A percentile compares a stretch with the other conserved stretches of the same genome.
phyloP scores from a whole-genome alignment of 1,284 basidiomycete species.

The Cutaneotrichosporon mucoides region DNA sequence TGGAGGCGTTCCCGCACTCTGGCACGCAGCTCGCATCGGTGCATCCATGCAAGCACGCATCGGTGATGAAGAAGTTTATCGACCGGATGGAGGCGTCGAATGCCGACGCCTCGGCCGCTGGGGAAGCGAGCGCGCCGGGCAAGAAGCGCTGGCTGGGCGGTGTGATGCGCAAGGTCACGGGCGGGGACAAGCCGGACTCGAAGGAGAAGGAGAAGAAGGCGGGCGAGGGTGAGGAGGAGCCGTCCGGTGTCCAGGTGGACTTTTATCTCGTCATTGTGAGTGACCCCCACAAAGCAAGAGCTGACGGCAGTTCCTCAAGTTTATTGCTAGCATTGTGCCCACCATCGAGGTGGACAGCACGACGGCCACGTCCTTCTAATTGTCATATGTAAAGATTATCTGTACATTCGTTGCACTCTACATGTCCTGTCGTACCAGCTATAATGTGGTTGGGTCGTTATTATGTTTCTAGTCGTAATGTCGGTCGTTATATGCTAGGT shows the following conservation, averaged over 20 bases:
- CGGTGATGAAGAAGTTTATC: slow-evolving; percentile 99
- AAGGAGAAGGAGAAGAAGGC: slow-evolving; percentile 55
- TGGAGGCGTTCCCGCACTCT: slow-evolving; percentile 94
- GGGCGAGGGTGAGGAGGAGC: slow-evolving; percentile 58
- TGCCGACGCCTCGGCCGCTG: too few species aligned
- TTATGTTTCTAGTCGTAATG: neutral
- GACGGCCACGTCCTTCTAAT: slow-evolving; percentile 20
- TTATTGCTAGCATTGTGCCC: slow-evolving; percentile 71
- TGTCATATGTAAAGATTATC: neutral
- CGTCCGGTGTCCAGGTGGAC: slow-evolving; percentile 87
- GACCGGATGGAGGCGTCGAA: slow-evolving; percentile 87
- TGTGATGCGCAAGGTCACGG: slow-evolving; percentile 67
- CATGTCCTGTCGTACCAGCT: neutral
- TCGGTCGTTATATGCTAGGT: too few species aligned
- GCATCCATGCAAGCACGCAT: slow-evolving; percentile 97
- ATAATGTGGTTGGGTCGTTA: too few species aligned
- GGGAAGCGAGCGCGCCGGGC: slow-evolving; percentile 54
- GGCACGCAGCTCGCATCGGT: slow-evolving; percentile 81
- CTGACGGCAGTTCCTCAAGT: slow-evolving; percentile 72
- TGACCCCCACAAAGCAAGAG: neutral
- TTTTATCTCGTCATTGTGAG: slow-evolving; percentile 80
- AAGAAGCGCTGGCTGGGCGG: slow-evolving; percentile 71
- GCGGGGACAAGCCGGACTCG: slow-evolving; percentile 40
- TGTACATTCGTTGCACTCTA: neutral
- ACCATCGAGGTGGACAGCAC: slow-evolving; percentile 68